phyloP scores from a whole-genome alignment of 192 early-diverging fungal species.

The Backusella westeae region DNA sequence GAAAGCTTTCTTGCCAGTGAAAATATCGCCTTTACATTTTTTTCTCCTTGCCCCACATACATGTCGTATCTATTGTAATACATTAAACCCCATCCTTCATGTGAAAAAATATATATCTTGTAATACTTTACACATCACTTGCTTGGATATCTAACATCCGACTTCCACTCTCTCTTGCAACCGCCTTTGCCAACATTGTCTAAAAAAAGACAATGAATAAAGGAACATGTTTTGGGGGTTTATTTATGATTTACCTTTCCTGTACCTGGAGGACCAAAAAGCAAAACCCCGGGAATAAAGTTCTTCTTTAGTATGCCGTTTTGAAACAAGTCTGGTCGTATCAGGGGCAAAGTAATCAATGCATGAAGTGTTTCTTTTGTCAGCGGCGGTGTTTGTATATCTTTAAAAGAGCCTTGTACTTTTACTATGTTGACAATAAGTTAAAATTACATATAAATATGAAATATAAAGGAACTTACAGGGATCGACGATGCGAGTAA shows the following conservation, averaged over 20 bases:
- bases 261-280: constrained; percentile 87
- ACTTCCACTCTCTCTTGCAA: constrained; percentile 79
- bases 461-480: constrained; percentile 31
- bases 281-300: constrained; percentile 71
- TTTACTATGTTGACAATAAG: constrained; percentile 36
- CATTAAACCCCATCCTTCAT: not conserved
- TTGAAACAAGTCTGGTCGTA: constrained; percentile 75
- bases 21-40: constrained; percentile 92
- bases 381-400: constrained; percentile 70
- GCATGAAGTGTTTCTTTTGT: constrained; percentile 89
- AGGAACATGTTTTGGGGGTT: not conserved
- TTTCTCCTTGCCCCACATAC: constrained; percentile 96
- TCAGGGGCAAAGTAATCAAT: constrained; percentile 74
- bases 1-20: constrained; percentile 86
- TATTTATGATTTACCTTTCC: constrained; percentile 50
- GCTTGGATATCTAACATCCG: constrained; percentile 75
- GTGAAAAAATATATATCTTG: not conserved
- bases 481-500: constrained; percentile 81
- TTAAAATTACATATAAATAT: not conserved
- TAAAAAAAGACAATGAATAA: constrained; percentile 1
- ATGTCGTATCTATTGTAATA: constrained; percentile 58
- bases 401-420: constrained; percentile 59
- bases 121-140: constrained; percentile 56
- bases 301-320: constrained; percentile 66
- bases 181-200: constrained; percentile 82